Conservation (phyloP, 1,284 basidiomycete genomes). For the Earliella scabrosa region DNA sequence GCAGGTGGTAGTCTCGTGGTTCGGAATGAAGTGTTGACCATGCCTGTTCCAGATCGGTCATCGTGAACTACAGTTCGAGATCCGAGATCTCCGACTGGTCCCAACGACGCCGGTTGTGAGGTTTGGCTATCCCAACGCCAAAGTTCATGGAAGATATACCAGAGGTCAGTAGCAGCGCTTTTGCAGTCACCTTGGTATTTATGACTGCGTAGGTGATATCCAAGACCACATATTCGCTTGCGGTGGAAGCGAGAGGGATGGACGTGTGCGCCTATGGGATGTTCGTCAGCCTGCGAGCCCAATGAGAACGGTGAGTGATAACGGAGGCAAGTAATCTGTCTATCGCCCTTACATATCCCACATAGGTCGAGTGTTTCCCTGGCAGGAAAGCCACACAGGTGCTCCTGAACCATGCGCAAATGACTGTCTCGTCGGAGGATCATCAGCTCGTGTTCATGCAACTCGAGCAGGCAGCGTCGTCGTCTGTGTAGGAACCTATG, state of each 20-base stretch:
- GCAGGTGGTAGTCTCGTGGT: conserved; percentile 29
- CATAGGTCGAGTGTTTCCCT: conserved; percentile 39
- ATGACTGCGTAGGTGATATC: conserved; percentile 33
- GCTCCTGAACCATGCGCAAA: conserved; percentile 34
- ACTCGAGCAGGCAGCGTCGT: neutral
- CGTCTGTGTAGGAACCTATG: too few species aligned
- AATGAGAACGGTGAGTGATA: conserved; percentile 34
- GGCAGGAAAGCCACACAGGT: conserved; percentile 44
- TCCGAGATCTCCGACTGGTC: conserved; percentile 48
- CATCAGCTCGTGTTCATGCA: conserved; percentile 30
- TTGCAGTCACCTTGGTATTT: neutral
- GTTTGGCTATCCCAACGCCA: conserved; percentile 46
- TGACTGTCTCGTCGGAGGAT: conserved; percentile 43
- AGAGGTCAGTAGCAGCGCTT: conserved; percentile 39
- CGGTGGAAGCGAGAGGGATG: conserved; percentile 43
- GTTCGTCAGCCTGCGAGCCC: conserved; percentile 41
- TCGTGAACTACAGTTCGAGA: conserved; percentile 55
- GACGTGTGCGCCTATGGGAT: conserved; percentile 52
- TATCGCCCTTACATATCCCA: neutral
- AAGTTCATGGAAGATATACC: conserved; percentile 46
- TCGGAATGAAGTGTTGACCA: neutral
- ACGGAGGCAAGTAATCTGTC: neutral
- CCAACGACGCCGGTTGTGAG: conserved; percentile 40
- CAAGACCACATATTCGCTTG: conserved; percentile 43
- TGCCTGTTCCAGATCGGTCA: conserved; percentile 45